Evolutionary conservation across 1,284 basidiomycete species (phyloP), one percentile per base, ranked within the genome.

Genomic region (Cutaneotrichosporon sp.): DNA sequence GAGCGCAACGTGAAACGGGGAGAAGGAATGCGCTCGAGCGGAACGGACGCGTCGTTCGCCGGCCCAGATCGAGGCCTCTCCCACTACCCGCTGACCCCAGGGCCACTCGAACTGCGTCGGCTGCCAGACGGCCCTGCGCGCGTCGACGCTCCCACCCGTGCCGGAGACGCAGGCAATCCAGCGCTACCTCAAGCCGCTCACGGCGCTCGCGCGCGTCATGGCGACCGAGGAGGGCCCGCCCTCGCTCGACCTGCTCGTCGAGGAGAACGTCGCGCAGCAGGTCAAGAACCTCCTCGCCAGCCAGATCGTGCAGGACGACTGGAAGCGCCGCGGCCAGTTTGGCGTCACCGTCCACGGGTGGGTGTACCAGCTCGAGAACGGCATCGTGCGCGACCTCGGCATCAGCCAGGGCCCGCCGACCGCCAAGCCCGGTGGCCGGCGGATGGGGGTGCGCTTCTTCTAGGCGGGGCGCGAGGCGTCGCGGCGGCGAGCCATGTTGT

Each of bases 21-120:
- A 18, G 13, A 2, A 3, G 38, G 38, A 42, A n/a, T 42, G 38
- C 36, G 18, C 18, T 16, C 36, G n/a, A n/a, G n/a, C n/a, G n/a
- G n/a, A n/a, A n/a, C n/a, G n/a, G n/a, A n/a, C n/a, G n/a, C n/a
- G n/a, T n/a, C n/a, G n/a, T n/a, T n/a, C n/a, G n/a, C n/a, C n/a
- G n/a, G n/a, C n/a, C n/a, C 34, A 14, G 10, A 36, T 36, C 10
- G 34, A 4, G 34, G 16, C 16, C 16, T 9, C 46, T 7, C n/a
- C n/a, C n/a, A 22, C 43, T 9, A 9, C 43, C 11, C 8, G 11
- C 33, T 38, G 34, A 53, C 11, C 9, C 4, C 60, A 76, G 77
- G 77, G 77, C 27, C 77, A 79, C 60, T 74, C 74, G 10, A 75
- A 77, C 63, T 79, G 77, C 64, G 77, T 79, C 11, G 77, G 77